Conservation (phyloP, 164 flowering plant genomes). For the Umbellularia californica region DNA sequence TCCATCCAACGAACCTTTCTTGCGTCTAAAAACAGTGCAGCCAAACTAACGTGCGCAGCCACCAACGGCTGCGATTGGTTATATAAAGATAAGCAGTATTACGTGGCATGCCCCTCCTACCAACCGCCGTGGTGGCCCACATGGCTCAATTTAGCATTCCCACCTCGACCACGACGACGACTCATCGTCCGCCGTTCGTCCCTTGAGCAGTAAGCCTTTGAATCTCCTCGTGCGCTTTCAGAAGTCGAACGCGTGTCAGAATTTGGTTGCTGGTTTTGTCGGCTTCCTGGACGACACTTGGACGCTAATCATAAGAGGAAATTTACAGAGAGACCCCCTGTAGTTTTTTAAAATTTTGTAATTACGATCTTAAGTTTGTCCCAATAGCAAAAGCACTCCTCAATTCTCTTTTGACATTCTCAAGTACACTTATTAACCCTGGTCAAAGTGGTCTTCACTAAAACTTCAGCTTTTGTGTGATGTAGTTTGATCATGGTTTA, state of each 20-base stretch:
- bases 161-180: not conserved
- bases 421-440: too few species aligned
- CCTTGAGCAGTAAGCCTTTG: not conserved
- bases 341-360: too few species aligned
- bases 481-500: too few species aligned
- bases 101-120: not conserved
- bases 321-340: too few species aligned
- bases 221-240: not conserved
- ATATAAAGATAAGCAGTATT: not conserved
- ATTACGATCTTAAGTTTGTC: too few species aligned
- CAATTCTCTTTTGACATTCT: too few species aligned
- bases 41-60: too few species aligned
- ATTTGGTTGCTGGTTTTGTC: not conserved
- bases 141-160: not conserved
- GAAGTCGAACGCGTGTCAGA: not conserved
- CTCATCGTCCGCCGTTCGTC: not conserved
- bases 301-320: not conserved
- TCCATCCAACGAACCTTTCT: too few species aligned
- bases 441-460: too few species aligned
- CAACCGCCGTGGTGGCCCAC: not conserved
- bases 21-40: too few species aligned
- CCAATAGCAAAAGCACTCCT: too few species aligned
- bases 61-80: not conserved
- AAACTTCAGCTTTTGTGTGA: too few species aligned
- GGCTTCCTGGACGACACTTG: not conserved